Evolutionary conservation across 306 rosid genomes (phyloP).

Genomic region (Mucuna pruriens): DNA sequence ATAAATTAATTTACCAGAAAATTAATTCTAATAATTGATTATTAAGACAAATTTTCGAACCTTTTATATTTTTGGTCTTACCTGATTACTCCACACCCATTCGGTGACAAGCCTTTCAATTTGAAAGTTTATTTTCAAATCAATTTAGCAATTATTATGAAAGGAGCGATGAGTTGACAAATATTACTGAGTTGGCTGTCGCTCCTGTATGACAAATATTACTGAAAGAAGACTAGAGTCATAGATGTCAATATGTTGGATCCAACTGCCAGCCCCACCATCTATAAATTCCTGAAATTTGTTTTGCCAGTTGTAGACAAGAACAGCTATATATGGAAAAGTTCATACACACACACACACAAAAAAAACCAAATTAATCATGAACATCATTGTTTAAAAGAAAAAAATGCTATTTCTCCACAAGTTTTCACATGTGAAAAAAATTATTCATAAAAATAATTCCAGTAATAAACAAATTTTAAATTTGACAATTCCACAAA

Average conservation of each 20-base stretch:
- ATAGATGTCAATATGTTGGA: not conserved
- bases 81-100: no score
- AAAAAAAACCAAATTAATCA: not conserved
- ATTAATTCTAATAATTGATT: no score
- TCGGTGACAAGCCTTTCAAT: not conserved
- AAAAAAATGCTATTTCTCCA: not conserved
- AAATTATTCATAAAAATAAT: no score
- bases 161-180: not conserved
- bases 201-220: not conserved
- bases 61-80: no score
- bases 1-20: no score
- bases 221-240: not conserved
- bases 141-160: not conserved
- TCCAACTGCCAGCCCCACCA: not conserved
- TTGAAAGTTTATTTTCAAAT: not conserved
- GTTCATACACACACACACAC: not conserved
- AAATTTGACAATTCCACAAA: not conserved
- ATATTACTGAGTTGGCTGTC: not conserved
- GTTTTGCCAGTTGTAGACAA: not conserved
- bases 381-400: not conserved
- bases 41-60: no score
- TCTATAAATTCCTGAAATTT: not conserved
- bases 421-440: not conserved
- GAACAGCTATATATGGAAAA: not conserved
- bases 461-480: not conserved